These are phyloP conservation scores for Serendipita indica DNA, from an alignment of 768 basidiomycete species.

Conservation along the genomic window DNA sequence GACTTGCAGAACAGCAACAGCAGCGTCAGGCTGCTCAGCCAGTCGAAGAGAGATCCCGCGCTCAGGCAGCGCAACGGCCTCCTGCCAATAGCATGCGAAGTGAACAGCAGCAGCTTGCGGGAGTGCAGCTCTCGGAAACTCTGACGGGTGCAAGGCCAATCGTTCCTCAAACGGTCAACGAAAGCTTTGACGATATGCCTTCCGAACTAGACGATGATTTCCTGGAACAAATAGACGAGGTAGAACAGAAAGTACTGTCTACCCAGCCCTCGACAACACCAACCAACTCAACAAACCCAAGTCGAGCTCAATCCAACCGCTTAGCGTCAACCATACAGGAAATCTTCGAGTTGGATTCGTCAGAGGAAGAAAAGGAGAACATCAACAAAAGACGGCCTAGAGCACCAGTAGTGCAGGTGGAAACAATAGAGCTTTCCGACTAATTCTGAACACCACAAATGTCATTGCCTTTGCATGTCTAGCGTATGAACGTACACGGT, in stretches of 20 bases:
- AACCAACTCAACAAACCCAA: not conserved
- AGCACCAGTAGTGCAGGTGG: not conserved
- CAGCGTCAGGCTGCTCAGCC: too few species aligned
- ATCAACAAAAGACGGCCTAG: not conserved
- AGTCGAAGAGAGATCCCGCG: not conserved
- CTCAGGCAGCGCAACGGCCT: not conserved
- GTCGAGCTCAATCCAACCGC: not conserved
- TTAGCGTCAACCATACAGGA: not conserved
- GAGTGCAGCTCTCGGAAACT: slow-evolving; percentile 16
- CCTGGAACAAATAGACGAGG: slow-evolving; percentile 27
- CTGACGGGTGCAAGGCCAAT: slow-evolving; percentile 22
- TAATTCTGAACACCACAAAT: too few species aligned
- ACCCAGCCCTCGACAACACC: not conserved
- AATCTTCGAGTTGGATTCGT: slow-evolving; percentile 2
- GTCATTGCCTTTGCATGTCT: too few species aligned
- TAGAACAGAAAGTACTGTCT: slow-evolving; percentile 20
- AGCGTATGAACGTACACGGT: not conserved
- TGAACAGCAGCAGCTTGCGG: too few species aligned
- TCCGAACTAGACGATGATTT: slow-evolving; percentile 29
- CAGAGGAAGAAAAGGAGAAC: slow-evolving; percentile 5
- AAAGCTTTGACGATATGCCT: slow-evolving; percentile 22
- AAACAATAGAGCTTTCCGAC: not conserved
- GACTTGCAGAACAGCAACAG: not conserved
- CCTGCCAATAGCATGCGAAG: too few species aligned
- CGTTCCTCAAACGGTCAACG: slow-evolving; percentile 14